Evolutionary conservation across 2,329 filamentous ascomycete species (phyloP), one percentile per base, ranked within the genome.

Genomic region (Neodidymelliopsis sp.): DNA sequence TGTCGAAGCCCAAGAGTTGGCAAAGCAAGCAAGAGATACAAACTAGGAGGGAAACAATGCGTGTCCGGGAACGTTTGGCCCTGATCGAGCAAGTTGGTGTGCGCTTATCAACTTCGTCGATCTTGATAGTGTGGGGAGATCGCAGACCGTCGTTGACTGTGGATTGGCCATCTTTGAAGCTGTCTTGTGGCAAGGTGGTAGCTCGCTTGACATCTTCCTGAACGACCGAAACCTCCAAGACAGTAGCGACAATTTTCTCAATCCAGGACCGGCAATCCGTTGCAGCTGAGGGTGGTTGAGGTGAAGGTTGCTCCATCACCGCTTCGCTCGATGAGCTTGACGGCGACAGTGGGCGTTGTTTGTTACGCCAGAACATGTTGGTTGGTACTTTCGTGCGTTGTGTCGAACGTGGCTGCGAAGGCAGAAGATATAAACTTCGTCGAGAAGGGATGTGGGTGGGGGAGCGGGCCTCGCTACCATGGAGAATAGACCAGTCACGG

Each of bases 1-100:
- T n/a, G 15, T 29, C 31, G 24, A 62, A 8, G 12, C 31, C 24
- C 6, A 53, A 7, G n/a, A 60, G 31, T 0, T 49, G 24, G 11
- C 53, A 45, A 15, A 35, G 23, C 22, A 63, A 28, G 23, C 53
- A 56, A 4, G 53, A 36, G 2, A 54, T 4, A 10, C 47, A 58
- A 3, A 30, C 15, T 2, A 49, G 13, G 4, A 63, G 36, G 6
- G 37, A 20, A 10, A 56, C 20, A 22, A 58, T n/a, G 5, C 40
- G 51, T 31, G 49, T 31, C 16, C 18, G 29, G 11, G 35, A 49
- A 13, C 12, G 45, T 16, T 50, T 18, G 9, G 45, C 30, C 8
- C 35, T 45, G 30, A 16, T n/a, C 6, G 18, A 25, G n/a, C 20
- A 18, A 16, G 13, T 4, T 8, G 9, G n/a, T 13, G 19, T 36